phyloP scores from a whole-genome alignment of 441 rosid species.

The Adansonia gregorii region DNA sequence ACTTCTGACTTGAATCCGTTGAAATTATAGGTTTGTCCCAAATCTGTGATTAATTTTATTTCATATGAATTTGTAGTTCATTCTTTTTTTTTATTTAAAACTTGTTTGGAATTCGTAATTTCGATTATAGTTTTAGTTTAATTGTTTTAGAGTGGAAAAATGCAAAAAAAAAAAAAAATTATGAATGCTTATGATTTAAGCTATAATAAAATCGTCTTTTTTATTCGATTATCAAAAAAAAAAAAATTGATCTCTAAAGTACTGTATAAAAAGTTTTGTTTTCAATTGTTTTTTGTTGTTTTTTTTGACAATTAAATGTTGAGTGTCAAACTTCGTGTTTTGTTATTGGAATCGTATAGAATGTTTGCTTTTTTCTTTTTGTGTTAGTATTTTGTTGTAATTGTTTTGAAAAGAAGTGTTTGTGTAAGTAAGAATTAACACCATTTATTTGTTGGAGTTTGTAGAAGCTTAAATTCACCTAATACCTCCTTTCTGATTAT shows the following conservation, averaged over 20 bases:
- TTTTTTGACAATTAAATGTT: neutral
- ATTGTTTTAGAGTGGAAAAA: too few species aligned
- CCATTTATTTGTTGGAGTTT: neutral
- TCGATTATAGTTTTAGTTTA: neutral
- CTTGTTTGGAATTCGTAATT: neutral
- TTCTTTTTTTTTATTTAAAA: neutral
- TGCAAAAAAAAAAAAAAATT: too few species aligned
- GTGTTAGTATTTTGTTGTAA: neutral
- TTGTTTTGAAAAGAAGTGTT: neutral
- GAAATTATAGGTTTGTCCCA: conserved; percentile 29
- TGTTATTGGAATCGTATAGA: neutral
- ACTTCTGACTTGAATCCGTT: conserved; percentile 7
- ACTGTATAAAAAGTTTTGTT: neutral
- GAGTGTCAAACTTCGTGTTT: neutral
- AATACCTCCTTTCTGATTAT: neutral
- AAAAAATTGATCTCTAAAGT: neutral
- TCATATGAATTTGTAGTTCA: neutral
- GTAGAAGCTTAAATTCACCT: conserved; percentile 12
- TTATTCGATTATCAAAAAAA: too few species aligned
- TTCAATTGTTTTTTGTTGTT: neutral
- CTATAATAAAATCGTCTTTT: too few species aligned
- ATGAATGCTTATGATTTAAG: too few species aligned
- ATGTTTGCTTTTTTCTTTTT: neutral
- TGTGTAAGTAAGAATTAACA: neutral
- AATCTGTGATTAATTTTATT: neutral